Evolutionary conservation across 2,329 filamentous ascomycete genomes (phyloP).

Genomic region (Fusarium camptoceras): DNA sequence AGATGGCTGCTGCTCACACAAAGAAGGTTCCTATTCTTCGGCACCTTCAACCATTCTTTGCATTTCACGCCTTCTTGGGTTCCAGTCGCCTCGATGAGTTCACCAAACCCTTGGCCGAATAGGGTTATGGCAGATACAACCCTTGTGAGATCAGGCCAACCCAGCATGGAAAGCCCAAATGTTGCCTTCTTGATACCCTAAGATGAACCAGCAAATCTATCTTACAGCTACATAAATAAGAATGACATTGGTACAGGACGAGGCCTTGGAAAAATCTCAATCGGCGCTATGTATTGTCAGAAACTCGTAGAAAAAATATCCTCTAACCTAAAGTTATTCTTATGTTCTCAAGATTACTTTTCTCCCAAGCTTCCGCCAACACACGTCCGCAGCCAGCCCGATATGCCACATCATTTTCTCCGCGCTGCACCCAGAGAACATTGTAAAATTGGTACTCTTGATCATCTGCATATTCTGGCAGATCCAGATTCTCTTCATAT

Average conservation of each 20-base stretch:
- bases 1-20: neutral
- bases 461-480: neutral
- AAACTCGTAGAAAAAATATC: no score
- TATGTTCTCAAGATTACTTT: no score
- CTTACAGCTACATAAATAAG: no score
- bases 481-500: neutral
- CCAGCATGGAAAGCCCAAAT: fast-evolving
- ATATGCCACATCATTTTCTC: neutral
- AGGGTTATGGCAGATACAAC: fast-evolving
- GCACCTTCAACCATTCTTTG: neutral
- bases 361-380: neutral
- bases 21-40: neutral
- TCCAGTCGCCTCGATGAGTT: fast-evolving
- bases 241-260: no score
- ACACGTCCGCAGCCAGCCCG: neutral
- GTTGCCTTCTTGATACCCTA: fast-evolving
- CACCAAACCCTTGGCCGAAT: fast-evolving
- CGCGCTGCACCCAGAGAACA: neutral
- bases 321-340: no score
- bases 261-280: no score
- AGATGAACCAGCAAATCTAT: no score
- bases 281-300: no score
- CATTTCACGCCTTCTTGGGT: neutral
- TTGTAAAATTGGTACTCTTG: neutral
- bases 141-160: neutral